Conservation (phyloP, 768 basidiomycete species). For the Serpula lacrymans region DNA sequence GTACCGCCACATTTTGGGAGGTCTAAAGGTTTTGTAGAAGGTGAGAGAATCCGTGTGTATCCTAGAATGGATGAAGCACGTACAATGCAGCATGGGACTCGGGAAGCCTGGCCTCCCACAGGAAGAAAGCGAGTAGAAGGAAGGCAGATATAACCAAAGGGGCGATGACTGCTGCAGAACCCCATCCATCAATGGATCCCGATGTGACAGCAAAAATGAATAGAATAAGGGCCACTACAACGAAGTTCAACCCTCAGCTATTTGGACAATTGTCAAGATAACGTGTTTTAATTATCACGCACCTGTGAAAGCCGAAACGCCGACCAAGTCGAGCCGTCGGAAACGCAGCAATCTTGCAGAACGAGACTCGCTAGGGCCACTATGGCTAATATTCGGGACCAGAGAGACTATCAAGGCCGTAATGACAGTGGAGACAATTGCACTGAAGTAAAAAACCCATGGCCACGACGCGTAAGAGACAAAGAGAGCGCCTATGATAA, state of each 20-base stretch:
- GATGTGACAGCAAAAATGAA: conserved; percentile 33
- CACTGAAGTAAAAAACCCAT: conserved; percentile 47
- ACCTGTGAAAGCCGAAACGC: neutral
- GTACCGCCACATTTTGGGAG: conserved; percentile 17
- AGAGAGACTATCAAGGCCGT: conserved; percentile 25
- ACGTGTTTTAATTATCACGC: neutral
- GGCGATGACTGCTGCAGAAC: conserved; percentile 36
- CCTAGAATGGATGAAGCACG: conserved; percentile 9
- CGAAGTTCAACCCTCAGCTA: neutral
- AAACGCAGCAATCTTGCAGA: neutral
- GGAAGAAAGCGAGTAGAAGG: conserved; percentile 38
- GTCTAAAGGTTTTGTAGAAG: conserved; percentile 4
- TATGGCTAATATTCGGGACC: too few species aligned
- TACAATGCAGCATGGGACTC: conserved; percentile 33
- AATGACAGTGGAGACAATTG: conserved; percentile 34
- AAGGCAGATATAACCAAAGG: conserved; percentile 41
- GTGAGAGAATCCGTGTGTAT: neutral
- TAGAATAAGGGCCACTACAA: conserved; percentile 24
- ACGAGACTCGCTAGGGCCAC: neutral
- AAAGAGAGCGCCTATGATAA: conserved; percentile 36
- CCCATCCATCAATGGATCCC: conserved; percentile 44
- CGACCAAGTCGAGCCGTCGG: too few species aligned
- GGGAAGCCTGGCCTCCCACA: conserved; percentile 36
- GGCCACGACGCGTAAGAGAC: conserved; percentile 34
- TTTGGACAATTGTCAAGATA: neutral